Base-by-base conservation (phyloP, 495 filamentous ascomycete genomes). In the Aspergillus haitiensis region DNA sequence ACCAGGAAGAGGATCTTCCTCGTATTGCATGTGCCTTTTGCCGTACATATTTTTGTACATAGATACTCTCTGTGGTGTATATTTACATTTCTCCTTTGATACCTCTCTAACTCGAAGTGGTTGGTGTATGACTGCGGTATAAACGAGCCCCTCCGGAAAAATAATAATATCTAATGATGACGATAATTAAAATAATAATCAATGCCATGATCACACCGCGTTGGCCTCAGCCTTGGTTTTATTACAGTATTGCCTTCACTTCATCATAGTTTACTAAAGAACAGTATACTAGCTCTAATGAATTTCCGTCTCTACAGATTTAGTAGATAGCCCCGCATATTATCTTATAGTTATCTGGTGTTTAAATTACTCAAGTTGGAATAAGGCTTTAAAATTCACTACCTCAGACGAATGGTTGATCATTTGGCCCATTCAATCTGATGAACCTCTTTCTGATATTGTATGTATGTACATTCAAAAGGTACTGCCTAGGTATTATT, bases 211-310 rank as follows among this genome's bases (percentile, higher is more conserved):
- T 27, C 21, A 27, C 21, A 27, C 21, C 21, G 21, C 21, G 21
- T 27, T 27, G 21, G 3, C 21, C 21, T 3, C 21, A 27, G 3
- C 21, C 15, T 15, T 47, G 21, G 16, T 18, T 9, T 47, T 7
- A 47, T 47, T 47, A 47, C 44, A 47, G 44, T 47, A 47, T 18
- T 47, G 44, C 44, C 44, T 18, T n/a, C 44, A 47, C 44, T 18
- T 47, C 9, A 47, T 10, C 44, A 47, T 13, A 42, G 4, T 9
- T 5, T 27, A 27, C 3, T 27, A 27, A 27, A 27, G 21, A 27
- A 27, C 21, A n/a, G n/a, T n/a, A n/a, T 27, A 27, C 21, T 27
- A 27, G 21, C 21, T 27, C 1, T 27, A 27, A 27, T 27, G 21
- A 27, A 27, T 27, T 27, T 27, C 21, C 9, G 37, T n/a, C 9